These are phyloP conservation scores for Phaeomoniella chlamydospora DNA, from an alignment of 2,329 filamentous ascomycete genomes.

Conservation along the genomic window DNA sequence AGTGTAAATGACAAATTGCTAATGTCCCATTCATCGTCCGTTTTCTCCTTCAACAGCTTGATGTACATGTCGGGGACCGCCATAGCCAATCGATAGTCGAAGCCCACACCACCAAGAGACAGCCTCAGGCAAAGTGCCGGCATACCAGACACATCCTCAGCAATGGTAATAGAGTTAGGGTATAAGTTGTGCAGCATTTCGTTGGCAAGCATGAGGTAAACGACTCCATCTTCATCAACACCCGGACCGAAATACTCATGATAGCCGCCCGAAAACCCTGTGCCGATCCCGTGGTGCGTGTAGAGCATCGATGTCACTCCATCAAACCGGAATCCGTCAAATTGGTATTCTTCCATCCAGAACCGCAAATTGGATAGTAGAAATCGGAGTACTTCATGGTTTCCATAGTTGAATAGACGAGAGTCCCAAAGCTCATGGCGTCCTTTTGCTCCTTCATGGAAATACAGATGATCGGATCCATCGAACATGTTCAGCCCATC, in stretches of 20 bases:
- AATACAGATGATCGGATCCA: slow-evolving; percentile 87
- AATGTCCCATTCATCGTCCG: slow-evolving; percentile 87
- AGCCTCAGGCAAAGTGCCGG: slow-evolving; percentile 83
- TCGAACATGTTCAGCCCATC: slow-evolving; percentile 96
- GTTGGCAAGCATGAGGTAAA: slow-evolving; percentile 92
- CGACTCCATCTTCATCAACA: slow-evolving; percentile 86
- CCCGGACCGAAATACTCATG: slow-evolving; percentile 89
- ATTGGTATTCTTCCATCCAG: slow-evolving; percentile 98
- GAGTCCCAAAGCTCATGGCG: slow-evolving; percentile 92
- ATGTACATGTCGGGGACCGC: slow-evolving; percentile 98
- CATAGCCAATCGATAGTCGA: slow-evolving; percentile 96
- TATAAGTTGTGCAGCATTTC: slow-evolving; percentile 89
- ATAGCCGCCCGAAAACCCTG: slow-evolving; percentile 95
- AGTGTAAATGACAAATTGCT: slow-evolving; percentile 71
- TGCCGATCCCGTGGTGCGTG: slow-evolving; percentile 87
- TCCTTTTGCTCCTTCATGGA: slow-evolving; percentile 74
- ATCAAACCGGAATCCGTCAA: slow-evolving; percentile 96
- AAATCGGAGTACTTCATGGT: slow-evolving; percentile 90
- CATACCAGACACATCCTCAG: slow-evolving; percentile 97
- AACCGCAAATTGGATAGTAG: slow-evolving; percentile 88
- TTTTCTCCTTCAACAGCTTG: slow-evolving; percentile 89
- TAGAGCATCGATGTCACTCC: slow-evolving; percentile 99
- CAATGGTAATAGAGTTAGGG: slow-evolving; percentile 76
- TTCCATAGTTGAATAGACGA: slow-evolving; percentile 91
- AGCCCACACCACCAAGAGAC: slow-evolving; percentile 78